These are phyloP conservation scores for Magnolia kwangsiensis DNA, from an alignment of 164 flowering plant species.

Conservation along the genomic window DNA sequence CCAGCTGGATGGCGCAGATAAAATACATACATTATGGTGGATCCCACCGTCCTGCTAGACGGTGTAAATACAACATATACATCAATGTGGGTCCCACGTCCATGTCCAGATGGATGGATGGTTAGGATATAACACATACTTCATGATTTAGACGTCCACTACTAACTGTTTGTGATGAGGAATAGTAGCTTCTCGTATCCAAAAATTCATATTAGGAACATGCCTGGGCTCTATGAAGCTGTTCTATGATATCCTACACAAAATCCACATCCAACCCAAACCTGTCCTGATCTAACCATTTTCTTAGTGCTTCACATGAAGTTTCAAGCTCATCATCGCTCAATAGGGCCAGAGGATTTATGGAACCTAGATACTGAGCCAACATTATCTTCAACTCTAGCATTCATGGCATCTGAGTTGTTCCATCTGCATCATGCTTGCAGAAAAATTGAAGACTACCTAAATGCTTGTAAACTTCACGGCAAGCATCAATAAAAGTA, in stretches of 20 bases:
- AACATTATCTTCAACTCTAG: conserved; percentile 9
- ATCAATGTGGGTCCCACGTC: no score
- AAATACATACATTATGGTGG: no score
- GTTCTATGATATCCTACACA: conserved; percentile 85
- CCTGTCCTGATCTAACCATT: conserved; percentile 75
- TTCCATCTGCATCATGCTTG: conserved; percentile 41
- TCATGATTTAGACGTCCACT: conserved; percentile 30
- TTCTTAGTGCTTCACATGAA: conserved; percentile 22
- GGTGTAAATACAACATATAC: no score
- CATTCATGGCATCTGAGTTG: conserved; percentile 12
- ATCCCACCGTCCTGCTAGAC: no score
- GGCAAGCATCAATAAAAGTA: conserved; percentile 47
- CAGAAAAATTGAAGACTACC: conserved; percentile 52
- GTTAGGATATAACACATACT: no score
- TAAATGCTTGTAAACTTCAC: conserved; percentile 38
- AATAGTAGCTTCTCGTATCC: conserved; percentile 34
- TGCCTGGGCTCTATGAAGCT: conserved; percentile 51
- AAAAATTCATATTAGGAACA: conserved; percentile 54
- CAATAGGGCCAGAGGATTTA: conserved; percentile 27
- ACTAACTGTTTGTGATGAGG: conserved; percentile 44
- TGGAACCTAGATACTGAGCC: conserved; percentile 46
- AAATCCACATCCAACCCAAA: conserved; percentile 81
- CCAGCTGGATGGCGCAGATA: no score
- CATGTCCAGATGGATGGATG: no score
- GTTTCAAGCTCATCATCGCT: conserved; percentile 34